phyloP scores from a whole-genome alignment of 192 early-diverging fungal species.

The Coemansia sp. region DNA sequence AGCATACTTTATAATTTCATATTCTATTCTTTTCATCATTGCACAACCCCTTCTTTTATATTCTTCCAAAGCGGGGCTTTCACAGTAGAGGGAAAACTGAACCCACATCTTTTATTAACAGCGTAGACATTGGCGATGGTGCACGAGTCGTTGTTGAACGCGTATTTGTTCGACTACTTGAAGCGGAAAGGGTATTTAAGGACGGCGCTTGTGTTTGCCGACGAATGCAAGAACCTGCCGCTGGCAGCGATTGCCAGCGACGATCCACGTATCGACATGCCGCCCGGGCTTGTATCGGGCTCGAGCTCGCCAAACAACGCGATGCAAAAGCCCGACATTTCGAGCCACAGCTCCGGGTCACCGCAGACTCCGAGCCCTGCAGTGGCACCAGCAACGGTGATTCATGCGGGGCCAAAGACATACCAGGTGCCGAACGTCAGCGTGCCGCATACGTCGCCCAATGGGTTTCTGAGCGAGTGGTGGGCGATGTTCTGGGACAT shows the following conservation, averaged over 20 bases:
- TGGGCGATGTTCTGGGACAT: constrained; percentile 45
- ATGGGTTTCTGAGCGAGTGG: constrained; percentile 38
- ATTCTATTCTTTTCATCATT: background rate
- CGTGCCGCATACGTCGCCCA: constrained; percentile 25
- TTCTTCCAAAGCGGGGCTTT: background rate
- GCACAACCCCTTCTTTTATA: background rate
- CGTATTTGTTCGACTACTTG: constrained; percentile 48
- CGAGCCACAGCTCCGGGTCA: background rate
- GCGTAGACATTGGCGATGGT: constrained; percentile 17
- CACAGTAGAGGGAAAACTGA: background rate
- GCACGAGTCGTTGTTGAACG: constrained; percentile 38
- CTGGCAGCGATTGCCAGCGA: constrained; percentile 16
- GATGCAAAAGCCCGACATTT: background rate
- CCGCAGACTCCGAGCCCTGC: constrained; percentile 6
- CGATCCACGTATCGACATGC: constrained; percentile 21
- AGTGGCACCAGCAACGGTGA: background rate
- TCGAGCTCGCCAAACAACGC: background rate
- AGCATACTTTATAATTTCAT: background rate
- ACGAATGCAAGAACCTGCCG: constrained; percentile 41
- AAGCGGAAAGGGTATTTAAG: constrained; percentile 33
- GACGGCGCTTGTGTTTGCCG: constrained; percentile 33
- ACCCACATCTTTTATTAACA: background rate
- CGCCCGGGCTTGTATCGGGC: constrained; percentile 1
- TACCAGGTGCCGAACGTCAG: constrained; percentile 19
- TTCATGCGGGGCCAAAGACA: background rate